Evolutionary conservation across 352 stramenopile genomes (phyloP).

Genomic region (Halophytophthora batemanensis): DNA sequence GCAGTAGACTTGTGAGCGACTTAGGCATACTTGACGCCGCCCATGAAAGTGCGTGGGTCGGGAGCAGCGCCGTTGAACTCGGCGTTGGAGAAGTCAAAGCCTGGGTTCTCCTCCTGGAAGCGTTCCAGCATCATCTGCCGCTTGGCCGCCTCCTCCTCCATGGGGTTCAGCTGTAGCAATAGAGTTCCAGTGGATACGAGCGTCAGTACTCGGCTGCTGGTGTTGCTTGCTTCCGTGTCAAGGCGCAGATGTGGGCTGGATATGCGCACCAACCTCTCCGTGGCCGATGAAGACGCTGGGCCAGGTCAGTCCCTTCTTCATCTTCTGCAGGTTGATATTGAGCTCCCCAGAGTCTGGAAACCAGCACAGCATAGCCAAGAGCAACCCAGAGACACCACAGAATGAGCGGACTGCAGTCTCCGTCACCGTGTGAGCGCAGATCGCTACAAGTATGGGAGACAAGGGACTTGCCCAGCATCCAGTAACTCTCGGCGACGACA

Average conservation of each 20-base stretch:
- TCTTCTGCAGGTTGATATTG: constrained; percentile 94
- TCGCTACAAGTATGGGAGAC: no score
- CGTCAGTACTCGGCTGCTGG: no score
- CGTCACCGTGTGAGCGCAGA: no score
- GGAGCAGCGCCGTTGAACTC: constrained; percentile 96
- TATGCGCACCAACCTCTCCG: constrained; percentile 69
- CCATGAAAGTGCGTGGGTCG: constrained; percentile 97
- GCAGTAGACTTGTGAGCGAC: no score
- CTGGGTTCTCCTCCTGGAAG: constrained; percentile 98
- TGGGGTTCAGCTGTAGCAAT: constrained; percentile 77
- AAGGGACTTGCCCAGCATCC: constrained; percentile 90
- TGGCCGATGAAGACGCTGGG: constrained; percentile 86
- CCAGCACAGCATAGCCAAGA: background rate
- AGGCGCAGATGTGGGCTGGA: no score
- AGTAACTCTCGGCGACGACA: constrained; percentile 94
- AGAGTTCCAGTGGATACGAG: no score
- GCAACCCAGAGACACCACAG: background rate
- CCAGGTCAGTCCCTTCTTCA: constrained; percentile 95
- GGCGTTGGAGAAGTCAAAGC: constrained; percentile 97
- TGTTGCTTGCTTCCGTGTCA: no score
- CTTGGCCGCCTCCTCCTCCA: constrained; percentile 92
- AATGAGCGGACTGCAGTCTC: no score
- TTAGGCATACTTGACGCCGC: constrained; percentile 89
- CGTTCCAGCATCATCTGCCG: constrained; percentile 97
- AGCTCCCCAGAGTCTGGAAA: constrained; percentile 82